These are phyloP conservation scores for Globisporangium camurandrum DNA, from an alignment of 352 stramenopile genomes.

Conservation along the genomic window DNA sequence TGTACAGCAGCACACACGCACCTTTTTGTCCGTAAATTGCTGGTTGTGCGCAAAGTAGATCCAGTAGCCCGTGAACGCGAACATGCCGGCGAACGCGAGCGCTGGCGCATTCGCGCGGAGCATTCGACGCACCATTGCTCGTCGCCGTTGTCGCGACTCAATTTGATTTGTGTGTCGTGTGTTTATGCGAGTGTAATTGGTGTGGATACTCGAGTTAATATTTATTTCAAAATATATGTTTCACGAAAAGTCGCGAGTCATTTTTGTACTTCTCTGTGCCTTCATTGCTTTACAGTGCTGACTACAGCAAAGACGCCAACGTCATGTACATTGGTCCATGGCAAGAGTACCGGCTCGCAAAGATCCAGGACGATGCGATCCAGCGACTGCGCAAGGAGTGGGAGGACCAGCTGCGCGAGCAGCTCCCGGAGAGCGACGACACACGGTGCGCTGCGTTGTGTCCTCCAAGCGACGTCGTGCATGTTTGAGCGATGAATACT, in stretches of 20 bases:
- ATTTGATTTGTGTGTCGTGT: background rate
- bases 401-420: constrained; percentile 45
- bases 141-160: background rate
- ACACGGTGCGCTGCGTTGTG: constrained; percentile 17
- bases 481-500: background rate
- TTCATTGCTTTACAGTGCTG: too few species aligned
- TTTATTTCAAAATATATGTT: too few species aligned
- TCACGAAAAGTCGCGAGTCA: background rate
- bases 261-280: background rate
- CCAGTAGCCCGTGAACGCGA: constrained; percentile 37
- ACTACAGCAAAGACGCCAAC: background rate
- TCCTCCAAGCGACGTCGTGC: too few species aligned
- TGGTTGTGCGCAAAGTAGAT: constrained; percentile 80
- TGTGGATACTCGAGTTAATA: too few species aligned
- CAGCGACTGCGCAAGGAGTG: constrained; percentile 58
- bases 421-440: constrained; percentile 43
- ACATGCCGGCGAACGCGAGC: constrained; percentile 35
- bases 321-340: constrained; percentile 80
- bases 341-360: constrained; percentile 80
- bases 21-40: constrained; percentile 64
- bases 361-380: constrained; percentile 76
- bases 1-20: constrained; percentile 11
- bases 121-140: constrained; percentile 11
- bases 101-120: constrained; percentile 36
- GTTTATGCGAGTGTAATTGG: background rate